Evolutionary conservation across 2,329 filamentous ascomycete genomes (phyloP), one percentile per base, ranked within the genome.

Genomic region (Huntiella savannae): DNA sequence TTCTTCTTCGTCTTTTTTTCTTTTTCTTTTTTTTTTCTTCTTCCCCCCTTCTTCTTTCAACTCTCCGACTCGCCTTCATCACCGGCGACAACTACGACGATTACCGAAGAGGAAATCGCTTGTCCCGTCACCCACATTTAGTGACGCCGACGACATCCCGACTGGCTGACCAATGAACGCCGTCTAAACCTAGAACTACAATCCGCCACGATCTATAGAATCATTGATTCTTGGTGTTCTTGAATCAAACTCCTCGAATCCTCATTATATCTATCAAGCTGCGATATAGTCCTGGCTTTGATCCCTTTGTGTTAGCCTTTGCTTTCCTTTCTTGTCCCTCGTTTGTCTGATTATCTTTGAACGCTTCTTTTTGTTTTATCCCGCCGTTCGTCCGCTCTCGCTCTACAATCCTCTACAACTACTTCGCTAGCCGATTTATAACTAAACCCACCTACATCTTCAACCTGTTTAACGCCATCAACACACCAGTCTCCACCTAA

Each of bases 1-100:
- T 40, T 37, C 37, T 35, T 22, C 40, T 49, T 35, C n/a, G n/a
- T n/a, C 41, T 41, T 44, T 35, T 36, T 47, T 49, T 19, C 36
- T 17, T 34, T 38, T 34, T 11, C 7, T 15, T 39, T 16, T 40
- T 17, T 16, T 40, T 16, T 15, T 11, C 34, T 45, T 40, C 33
- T 11, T 44, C 28, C 10, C 15, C 13, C 39, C 17, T 47, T 33
- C 19, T 32, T 40, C 32, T 33, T 38, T 28, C 22, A 28, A 28
- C 22, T 28, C 22, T 28, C 7, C 44, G 13, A 43, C 22, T 13
- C 33, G 38, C n/a, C 32, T 5, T 10, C 13, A 12, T n/a, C 33
- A 32, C 28, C n/a, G 17, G 36, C 37, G 37, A 41, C 7, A 8
- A 28, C 22, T 7, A 28, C 22, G 22, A 28, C 22, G 22, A 28